A percentile compares a stretch with the other conserved stretches of the same genome.
phyloP scores from a whole-genome alignment of 768 basidiomycete genomes.

The Dentipellis sp. region DNA sequence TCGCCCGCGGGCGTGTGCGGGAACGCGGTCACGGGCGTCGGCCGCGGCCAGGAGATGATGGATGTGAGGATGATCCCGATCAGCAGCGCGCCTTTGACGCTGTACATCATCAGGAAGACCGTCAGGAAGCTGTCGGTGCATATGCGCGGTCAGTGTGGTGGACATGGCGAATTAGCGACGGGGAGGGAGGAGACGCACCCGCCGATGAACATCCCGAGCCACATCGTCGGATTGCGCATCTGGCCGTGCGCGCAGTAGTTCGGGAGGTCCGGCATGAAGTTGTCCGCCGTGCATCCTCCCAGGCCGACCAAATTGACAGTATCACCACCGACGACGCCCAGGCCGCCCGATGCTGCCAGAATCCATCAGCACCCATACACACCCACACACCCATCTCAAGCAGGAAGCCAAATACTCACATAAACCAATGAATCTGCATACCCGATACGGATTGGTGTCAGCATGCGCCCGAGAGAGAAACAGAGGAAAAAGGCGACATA shows the following conservation, averaged over 20 bases:
- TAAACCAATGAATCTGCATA: slow-evolving; percentile 60
- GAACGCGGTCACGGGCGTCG: slow-evolving; percentile 73
- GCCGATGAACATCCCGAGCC: slow-evolving; percentile 82
- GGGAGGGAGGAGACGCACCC: slow-evolving; percentile 37
- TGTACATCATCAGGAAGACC: slow-evolving; percentile 74
- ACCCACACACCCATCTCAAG: background rate
- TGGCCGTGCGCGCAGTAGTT: slow-evolving; percentile 57
- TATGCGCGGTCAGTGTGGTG: background rate
- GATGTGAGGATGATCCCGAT: slow-evolving; percentile 80
- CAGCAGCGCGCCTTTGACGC: slow-evolving; percentile 74
- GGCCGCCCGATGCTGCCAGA: slow-evolving; percentile 46
- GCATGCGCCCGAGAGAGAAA: slow-evolving; percentile 4
- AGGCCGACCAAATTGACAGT: slow-evolving; percentile 62
- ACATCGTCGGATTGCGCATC: slow-evolving; percentile 68
- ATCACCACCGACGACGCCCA: slow-evolving; percentile 70
- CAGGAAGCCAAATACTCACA: slow-evolving; percentile 29
- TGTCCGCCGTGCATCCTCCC: slow-evolving; percentile 61
- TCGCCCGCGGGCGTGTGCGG: slow-evolving; percentile 64
- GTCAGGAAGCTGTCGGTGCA: slow-evolving; percentile 49
- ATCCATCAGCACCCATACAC: slow-evolving; percentile 6
- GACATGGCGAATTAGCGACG: background rate
- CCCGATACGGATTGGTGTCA: background rate
- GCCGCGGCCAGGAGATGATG: slow-evolving; percentile 83
- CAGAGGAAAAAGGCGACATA: slow-evolving; percentile 26
- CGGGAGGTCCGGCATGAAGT: slow-evolving; percentile 33